phyloP scores from a whole-genome alignment of 768 basidiomycete genomes.

The Suillus ampliporus region DNA sequence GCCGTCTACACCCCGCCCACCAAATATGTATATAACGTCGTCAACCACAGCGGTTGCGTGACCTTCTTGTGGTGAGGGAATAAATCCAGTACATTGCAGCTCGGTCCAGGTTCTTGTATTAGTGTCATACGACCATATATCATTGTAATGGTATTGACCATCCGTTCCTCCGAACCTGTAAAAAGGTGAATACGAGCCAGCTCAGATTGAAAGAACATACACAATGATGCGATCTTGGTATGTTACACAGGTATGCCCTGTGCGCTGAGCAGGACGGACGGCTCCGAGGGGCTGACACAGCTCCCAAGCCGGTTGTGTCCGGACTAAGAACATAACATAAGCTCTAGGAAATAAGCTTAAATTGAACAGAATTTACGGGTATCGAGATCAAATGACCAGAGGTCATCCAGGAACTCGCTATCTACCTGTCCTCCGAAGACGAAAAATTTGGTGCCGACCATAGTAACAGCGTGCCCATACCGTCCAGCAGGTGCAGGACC shows the following conservation, averaged over 20 bases:
- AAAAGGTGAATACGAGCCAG: conserved; percentile 20
- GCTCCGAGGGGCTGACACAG: conserved; percentile 64
- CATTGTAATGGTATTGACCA: conserved; percentile 97
- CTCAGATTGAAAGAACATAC: conserved; percentile 53
- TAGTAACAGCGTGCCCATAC: conserved; percentile 95
- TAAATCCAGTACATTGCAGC: conserved; percentile 95
- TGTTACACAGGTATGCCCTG: conserved; percentile 90
- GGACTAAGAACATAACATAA: conserved; percentile 58
- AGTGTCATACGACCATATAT: conserved; percentile 95
- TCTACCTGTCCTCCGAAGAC: conserved; percentile 97
- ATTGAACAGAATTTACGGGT: conserved; percentile 63
- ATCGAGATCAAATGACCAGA: conserved; percentile 96
- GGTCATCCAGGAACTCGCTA: conserved; percentile 91
- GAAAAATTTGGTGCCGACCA: conserved; percentile 91
- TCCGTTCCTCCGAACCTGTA: conserved; percentile 97
- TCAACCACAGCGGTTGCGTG: conserved; percentile 96
- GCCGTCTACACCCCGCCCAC: conserved; percentile 95
- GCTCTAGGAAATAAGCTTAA: conserved; percentile 1
- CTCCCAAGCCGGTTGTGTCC: conserved; percentile 87
- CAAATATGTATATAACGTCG: conserved; percentile 97
- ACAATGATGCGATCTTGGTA: conserved; percentile 83
- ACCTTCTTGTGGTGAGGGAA: conserved; percentile 95
- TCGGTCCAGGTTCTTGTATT: conserved; percentile 86
- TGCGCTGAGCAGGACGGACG: conserved; percentile 78
- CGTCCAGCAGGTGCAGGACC: conserved; percentile 84